phyloP scores from a whole-genome alignment of 2,329 filamentous ascomycete species.

The Alternaria sp. region DNA sequence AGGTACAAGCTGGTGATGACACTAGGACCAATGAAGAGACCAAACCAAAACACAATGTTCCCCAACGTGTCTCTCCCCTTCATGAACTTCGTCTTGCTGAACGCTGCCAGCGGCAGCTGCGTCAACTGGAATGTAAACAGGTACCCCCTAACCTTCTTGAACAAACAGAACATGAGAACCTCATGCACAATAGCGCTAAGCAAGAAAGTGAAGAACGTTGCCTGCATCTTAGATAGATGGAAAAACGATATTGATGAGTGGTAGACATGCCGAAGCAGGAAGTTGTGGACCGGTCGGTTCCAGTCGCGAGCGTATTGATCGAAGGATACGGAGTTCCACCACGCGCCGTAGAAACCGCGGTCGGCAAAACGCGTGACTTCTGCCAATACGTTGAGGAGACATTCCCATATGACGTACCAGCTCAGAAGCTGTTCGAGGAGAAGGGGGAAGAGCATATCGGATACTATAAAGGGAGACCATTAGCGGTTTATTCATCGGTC shows the following conservation, averaged over 20 bases:
- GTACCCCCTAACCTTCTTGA: constrained; percentile 78
- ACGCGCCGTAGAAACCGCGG: constrained; percentile 68
- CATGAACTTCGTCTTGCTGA: constrained; percentile 72
- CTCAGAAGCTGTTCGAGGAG: constrained; percentile 78
- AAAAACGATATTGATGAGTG: constrained; percentile 77
- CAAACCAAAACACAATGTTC: constrained; percentile 79
- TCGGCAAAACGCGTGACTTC: constrained; percentile 80
- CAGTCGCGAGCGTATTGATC: constrained; percentile 82
- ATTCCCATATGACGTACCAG: constrained; percentile 82
- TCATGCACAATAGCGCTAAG: constrained; percentile 75
- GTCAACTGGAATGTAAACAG: constrained; percentile 75
- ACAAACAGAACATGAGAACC: constrained; percentile 80
- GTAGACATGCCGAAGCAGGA: constrained; percentile 79
- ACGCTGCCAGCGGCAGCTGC: constrained; percentile 72
- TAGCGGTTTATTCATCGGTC: not conserved
- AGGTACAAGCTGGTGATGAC: constrained; percentile 62
- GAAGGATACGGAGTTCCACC: constrained; percentile 66
- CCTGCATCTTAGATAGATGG: constrained; percentile 71
- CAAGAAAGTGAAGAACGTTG: constrained; percentile 78
- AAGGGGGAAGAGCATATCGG: constrained; percentile 77
- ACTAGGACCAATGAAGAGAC: constrained; percentile 78
- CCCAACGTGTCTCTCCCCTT: constrained; percentile 68
- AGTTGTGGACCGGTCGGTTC: constrained; percentile 82
- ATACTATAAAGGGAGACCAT: constrained; percentile 48
- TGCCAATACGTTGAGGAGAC: constrained; percentile 72